Base-by-base conservation (phyloP, 2,329 filamentous ascomycete genomes). In the Conoideocrella luteorostrata region DNA sequence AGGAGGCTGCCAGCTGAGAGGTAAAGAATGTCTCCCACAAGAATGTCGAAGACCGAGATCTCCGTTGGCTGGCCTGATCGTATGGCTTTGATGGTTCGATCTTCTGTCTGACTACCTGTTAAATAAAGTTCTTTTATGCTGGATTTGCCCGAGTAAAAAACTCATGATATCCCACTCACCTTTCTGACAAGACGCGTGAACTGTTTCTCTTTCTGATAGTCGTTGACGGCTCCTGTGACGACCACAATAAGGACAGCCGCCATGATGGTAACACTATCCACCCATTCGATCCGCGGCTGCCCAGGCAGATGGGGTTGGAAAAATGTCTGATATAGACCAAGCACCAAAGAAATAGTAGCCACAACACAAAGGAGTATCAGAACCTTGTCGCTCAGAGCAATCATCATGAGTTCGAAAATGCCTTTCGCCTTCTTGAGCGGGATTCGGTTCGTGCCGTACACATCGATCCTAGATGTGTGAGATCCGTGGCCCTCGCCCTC, bases 21-120 rank as follows among this genome's bases (percentile, higher is more conserved):
- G 56, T 84, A 75, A 45, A 87, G 69, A 3, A 87, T 71, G 57
- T 88, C 84, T 36, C 84, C 84, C 6, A 84, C 83, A 45, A 83
- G 71, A 39, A 87, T 67, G 47, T 86, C 81, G 49, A 78, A 78
- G 6, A 86, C 72, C 0, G 78, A 80, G n/a, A 87, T 71, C 61
- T 80, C 72, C 24, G 72, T 62, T 0, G 77, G 76, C 54, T 78
- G 82, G 17, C 82, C 82, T 1, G 80, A 84, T 11, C 84, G 78
- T 41, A 84, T 72, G 4, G 77, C 78, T 58, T 82, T 84, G 52
- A 84, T 50, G 75, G 71, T 32, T 79, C 74, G 41, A 51, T 84
- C 78, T 48, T 79, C 73, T 57, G 82, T 82, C 66, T 43, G 24
- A 6, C 10, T 12, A 7, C 13, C 15, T 15, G 30, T 41, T 20